Evolutionary conservation across 2,329 filamentous ascomycete species (phyloP).

Genomic region (Neoascochyta sp.): DNA sequence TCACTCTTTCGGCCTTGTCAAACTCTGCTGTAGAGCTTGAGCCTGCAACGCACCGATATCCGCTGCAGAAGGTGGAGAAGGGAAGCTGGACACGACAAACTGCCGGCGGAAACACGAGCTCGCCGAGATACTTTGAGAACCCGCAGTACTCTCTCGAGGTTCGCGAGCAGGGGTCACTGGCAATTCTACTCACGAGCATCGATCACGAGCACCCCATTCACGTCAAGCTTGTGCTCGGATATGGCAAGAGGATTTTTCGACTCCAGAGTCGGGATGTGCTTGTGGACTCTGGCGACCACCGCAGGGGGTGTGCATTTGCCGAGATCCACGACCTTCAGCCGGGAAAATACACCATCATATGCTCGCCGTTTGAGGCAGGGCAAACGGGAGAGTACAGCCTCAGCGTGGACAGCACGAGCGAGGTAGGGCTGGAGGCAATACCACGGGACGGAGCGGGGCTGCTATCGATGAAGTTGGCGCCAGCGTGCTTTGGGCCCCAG

Average conservation of each 20-base stretch:
- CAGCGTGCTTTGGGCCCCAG: slow-evolving; percentile 49
- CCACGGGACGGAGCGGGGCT: slow-evolving; percentile 72
- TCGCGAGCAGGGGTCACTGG: slow-evolving; percentile 57
- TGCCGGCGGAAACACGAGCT: slow-evolving; percentile 79
- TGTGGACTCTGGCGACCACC: slow-evolving; percentile 82
- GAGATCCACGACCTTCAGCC: slow-evolving; percentile 58
- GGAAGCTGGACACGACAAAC: slow-evolving; percentile 74
- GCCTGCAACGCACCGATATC: slow-evolving; percentile 60
- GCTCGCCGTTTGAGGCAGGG: slow-evolving; percentile 82
- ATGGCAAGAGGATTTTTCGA: slow-evolving; percentile 65
- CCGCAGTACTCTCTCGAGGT: slow-evolving; percentile 75
- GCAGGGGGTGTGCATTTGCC: slow-evolving; percentile 70
- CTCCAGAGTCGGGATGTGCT: slow-evolving; percentile 75
- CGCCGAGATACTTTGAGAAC: slow-evolving; percentile 73
- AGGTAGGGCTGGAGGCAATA: slow-evolving; percentile 58
- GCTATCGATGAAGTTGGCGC: slow-evolving; percentile 58
- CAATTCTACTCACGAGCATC: slow-evolving; percentile 69
- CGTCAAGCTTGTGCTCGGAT: slow-evolving; percentile 76
- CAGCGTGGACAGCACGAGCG: slow-evolving; percentile 63
- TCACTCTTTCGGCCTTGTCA: slow-evolving; percentile 82
- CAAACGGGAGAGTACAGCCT: slow-evolving; percentile 73
- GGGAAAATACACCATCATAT: slow-evolving; percentile 82
- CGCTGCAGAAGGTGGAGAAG: slow-evolving; percentile 55
- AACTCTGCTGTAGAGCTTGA: slow-evolving; percentile 58
- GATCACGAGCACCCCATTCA: slow-evolving; percentile 70